phyloP scores from a whole-genome alignment of 768 basidiomycete species.

The Termitomyces sp. region DNA sequence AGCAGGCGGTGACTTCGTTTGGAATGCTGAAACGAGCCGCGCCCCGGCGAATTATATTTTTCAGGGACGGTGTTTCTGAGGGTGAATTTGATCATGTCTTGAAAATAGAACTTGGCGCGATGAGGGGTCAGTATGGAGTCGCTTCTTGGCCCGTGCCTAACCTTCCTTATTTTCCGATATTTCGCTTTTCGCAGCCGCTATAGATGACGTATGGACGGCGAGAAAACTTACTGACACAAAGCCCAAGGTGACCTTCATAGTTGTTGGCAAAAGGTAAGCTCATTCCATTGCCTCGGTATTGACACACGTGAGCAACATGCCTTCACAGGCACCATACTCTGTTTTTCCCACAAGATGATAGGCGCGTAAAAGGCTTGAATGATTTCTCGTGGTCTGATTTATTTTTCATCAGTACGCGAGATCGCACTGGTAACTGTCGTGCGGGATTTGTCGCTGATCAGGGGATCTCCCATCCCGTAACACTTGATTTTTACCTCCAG shows the following conservation, averaged over 20 bases:
- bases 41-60: conserved; percentile 16
- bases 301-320: background rate
- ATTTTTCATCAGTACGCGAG: conserved; percentile 31
- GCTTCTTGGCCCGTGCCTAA: background rate
- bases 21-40: conserved; percentile 1
- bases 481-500: conserved; percentile 58
- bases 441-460: conserved; percentile 55
- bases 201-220: conserved; percentile 25
- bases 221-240: conserved; percentile 19
- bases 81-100: conserved; percentile 22
- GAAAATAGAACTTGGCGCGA: conserved; percentile 11
- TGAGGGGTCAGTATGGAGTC: conserved; percentile 8
- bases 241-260: conserved; percentile 49
- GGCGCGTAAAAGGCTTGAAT: conserved; percentile 15
- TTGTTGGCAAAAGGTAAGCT: conserved; percentile 47
- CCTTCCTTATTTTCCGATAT: background rate
- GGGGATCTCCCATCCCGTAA: conserved; percentile 43
- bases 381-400: background rate
- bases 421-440: conserved; percentile 47
- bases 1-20: conserved; percentile 8
- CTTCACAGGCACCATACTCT: conserved; percentile 28
- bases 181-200: conserved; percentile 26
- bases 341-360: conserved; percentile 44
- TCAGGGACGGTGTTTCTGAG: conserved; percentile 25
- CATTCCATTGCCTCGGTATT: background rate